These are phyloP conservation scores for Coprinopsis strossmayeri DNA, from an alignment of 768 basidiomycete genomes.

Conservation along the genomic window DNA sequence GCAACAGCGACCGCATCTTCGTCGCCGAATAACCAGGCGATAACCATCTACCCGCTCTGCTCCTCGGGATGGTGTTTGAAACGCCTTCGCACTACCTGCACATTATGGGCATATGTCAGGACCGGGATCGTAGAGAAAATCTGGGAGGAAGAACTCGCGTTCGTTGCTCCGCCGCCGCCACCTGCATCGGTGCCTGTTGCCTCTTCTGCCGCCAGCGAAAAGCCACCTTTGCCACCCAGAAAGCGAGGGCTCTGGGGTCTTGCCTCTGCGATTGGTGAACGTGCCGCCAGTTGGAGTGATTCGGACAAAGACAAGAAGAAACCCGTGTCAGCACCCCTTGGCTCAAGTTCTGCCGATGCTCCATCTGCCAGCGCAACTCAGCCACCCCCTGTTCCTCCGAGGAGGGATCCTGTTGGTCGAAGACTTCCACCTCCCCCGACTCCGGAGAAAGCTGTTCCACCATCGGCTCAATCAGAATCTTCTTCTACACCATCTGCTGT, in stretches of 20 bases:
- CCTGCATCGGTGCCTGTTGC: conserved; percentile 1
- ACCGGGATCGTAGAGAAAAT: conserved; percentile 76
- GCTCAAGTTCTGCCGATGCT: conserved; percentile 4
- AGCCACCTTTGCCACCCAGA: conserved; percentile 60
- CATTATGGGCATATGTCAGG: conserved; percentile 84
- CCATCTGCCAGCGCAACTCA: neutral
- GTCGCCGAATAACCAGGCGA: conserved; percentile 21
- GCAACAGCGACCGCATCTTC: conserved; percentile 13
- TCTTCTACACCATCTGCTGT: conserved; percentile 12
- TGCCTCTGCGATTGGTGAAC: conserved; percentile 55
- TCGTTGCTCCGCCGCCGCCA: conserved; percentile 25
- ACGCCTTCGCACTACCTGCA: conserved; percentile 81
- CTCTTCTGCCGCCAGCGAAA: conserved; percentile 23
- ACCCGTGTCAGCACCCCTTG: conserved; percentile 1
- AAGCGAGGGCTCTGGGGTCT: conserved; percentile 63
- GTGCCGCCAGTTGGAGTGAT: conserved; percentile 51
- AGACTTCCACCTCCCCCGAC: conserved; percentile 14
- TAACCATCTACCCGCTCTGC: conserved; percentile 75
- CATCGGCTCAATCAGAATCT: neutral
- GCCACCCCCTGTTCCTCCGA: conserved; percentile 3
- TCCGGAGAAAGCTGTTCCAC: conserved; percentile 3
- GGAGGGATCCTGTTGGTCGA: conserved; percentile 8
- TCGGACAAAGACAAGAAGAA: conserved; percentile 27
- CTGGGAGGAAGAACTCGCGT: conserved; percentile 78
- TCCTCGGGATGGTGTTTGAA: conserved; percentile 79